phyloP scores from a whole-genome alignment of 768 basidiomycete genomes.

The Macrolepiota fuliginosa region DNA sequence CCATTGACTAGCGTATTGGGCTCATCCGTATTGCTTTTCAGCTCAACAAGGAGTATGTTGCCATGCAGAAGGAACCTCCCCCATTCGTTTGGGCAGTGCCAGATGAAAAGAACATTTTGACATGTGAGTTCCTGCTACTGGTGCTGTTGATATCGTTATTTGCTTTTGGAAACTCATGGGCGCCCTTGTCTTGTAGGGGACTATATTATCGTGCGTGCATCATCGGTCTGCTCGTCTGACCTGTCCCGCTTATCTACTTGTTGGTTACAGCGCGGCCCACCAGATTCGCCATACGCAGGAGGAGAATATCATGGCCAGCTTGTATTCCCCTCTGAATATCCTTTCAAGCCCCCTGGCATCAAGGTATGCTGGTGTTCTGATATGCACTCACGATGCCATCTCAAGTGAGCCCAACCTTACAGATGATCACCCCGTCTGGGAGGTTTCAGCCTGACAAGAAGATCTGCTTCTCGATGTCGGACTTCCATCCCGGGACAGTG shows the following conservation, averaged over 20 bases:
- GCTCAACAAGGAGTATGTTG: conserved; percentile 86
- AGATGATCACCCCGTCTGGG: conserved; percentile 93
- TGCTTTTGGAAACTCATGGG: conserved; percentile 4
- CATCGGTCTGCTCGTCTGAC: conserved; percentile 13
- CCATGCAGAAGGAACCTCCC: conserved; percentile 91
- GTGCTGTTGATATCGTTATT: neutral
- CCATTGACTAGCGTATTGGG: neutral
- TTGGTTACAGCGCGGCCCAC: conserved; percentile 75
- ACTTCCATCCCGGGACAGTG: conserved; percentile 88
- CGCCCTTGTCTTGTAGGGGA: conserved; percentile 61
- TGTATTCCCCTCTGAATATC: conserved; percentile 91
- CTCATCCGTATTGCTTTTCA: conserved; percentile 22
- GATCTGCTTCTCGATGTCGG: conserved; percentile 98
- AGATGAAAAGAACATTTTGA: conserved; percentile 97
- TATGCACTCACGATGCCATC: conserved; percentile 7
- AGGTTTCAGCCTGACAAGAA: conserved; percentile 91
- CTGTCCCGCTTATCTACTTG: neutral
- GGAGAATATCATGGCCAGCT: conserved; percentile 96
- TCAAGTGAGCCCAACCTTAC: neutral
- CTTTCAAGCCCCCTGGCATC: conserved; percentile 96
- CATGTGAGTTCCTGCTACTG: conserved; percentile 56
- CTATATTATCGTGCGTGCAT: conserved; percentile 76
- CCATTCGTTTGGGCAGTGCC: conserved; percentile 96
- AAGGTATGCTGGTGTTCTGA: conserved; percentile 52
- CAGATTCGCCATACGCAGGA: conserved; percentile 86